phyloP scores from a whole-genome alignment of 352 stramenopile species.

The Pythium rishiriense region DNA sequence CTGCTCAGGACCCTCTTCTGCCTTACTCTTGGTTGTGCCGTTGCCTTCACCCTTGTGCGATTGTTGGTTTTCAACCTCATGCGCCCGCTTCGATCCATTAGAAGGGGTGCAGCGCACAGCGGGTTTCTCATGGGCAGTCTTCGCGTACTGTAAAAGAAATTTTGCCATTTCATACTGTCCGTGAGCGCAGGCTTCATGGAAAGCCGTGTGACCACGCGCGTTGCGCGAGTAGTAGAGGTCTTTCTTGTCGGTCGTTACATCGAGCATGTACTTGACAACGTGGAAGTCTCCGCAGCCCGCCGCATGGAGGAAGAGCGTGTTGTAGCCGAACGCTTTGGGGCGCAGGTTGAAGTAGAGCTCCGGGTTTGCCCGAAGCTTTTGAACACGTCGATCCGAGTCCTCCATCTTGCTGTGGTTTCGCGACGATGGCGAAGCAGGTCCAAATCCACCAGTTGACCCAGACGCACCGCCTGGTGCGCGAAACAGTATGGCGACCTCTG shows the following conservation, averaged over 20 bases:
- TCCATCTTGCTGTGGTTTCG: constrained; percentile 66
- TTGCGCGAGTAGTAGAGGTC: constrained; percentile 57
- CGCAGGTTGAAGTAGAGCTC: constrained; percentile 54
- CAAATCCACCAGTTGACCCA: not conserved
- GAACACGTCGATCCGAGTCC: constrained; percentile 64
- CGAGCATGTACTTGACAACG: constrained; percentile 77
- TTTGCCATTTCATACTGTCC: constrained; percentile 77
- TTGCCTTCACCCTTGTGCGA: not conserved
- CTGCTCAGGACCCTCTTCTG: constrained; percentile 21
- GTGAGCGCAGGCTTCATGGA: constrained; percentile 67
- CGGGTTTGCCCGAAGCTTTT: constrained; percentile 47
- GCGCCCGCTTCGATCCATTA: not conserved
- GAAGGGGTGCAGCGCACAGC: not conserved
- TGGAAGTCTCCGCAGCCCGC: constrained; percentile 70
- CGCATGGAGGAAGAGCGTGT: constrained; percentile 72
- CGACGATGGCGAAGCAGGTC: constrained; percentile 26
- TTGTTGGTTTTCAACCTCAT: constrained; percentile 10
- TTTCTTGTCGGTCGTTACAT: constrained; percentile 24
- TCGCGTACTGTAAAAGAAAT: constrained; percentile 44
- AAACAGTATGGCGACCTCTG: constrained; percentile 57
- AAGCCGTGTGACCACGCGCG: constrained; percentile 48
- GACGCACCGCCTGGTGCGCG: constrained; percentile 15
- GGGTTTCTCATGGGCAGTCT: constrained; percentile 18
- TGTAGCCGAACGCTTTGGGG: constrained; percentile 53
- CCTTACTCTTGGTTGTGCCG: constrained; percentile 8